Evolutionary conservation across 1,284 basidiomycete genomes (phyloP).

Genomic region (Athelia sp.): DNA sequence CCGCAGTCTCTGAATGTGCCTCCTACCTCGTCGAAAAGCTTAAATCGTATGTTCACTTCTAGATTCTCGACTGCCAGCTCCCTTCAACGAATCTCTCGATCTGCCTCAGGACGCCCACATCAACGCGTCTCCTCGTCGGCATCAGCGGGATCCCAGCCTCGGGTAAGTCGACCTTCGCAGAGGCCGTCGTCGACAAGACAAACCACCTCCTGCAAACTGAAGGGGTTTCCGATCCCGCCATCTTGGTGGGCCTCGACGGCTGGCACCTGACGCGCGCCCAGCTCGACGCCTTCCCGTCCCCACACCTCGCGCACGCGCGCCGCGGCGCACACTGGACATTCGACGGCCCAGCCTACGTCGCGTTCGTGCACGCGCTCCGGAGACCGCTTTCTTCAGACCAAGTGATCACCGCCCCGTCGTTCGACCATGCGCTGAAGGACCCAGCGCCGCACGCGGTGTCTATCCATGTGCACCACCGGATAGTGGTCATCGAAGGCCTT

Average conservation of each 20-base stretch:
- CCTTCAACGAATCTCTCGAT: background rate
- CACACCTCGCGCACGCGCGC: constrained; percentile 65
- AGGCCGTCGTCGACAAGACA: constrained; percentile 43
- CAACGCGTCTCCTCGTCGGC: constrained; percentile 66
- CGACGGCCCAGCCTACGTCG: constrained; percentile 57
- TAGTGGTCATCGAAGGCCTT: constrained; percentile 82
- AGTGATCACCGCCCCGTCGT: constrained; percentile 63
- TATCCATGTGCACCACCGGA: constrained; percentile 60
- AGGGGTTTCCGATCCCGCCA: constrained; percentile 18
- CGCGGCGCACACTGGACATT: constrained; percentile 77
- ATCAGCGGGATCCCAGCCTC: constrained; percentile 79
- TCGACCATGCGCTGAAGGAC: constrained; percentile 71
- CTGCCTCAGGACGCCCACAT: constrained; percentile 34
- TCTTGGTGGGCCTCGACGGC: constrained; percentile 76
- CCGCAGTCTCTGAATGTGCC: constrained; percentile 26
- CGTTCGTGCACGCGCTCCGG: constrained; percentile 55
- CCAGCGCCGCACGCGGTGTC: constrained; percentile 48
- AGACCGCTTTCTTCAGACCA: constrained; percentile 23
- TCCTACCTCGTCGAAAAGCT: constrained; percentile 28
- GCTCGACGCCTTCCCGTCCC: constrained; percentile 59
- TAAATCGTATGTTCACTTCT: constrained; percentile 22
- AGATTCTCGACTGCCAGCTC: background rate
- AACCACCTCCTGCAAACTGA: constrained; percentile 32
- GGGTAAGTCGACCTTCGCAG: constrained; percentile 75
- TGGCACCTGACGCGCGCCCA: constrained; percentile 76